A percentile compares a stretch with the other conserved stretches of the same genome.
These are phyloP conservation scores for Leishmania mexicana DNA, from an alignment of 208 protist genomes.

Conservation along the genomic window DNA sequence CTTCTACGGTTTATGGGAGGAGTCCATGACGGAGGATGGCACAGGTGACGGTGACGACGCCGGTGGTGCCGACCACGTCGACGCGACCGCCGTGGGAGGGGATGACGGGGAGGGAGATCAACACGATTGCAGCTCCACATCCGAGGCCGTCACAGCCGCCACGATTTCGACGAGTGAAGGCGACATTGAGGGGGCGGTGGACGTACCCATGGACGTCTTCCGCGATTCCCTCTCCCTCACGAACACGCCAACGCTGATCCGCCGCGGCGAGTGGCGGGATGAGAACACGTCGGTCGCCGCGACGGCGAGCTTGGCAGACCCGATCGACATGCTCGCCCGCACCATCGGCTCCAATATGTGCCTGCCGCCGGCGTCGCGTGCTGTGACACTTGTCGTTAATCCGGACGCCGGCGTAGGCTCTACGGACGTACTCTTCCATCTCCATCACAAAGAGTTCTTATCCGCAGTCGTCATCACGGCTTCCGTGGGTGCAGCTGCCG, in stretches of 20 bases:
- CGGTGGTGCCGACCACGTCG: neutral
- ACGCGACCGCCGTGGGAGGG: neutral
- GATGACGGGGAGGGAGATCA: neutral
- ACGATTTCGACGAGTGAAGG: slow-evolving; percentile 4
- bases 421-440: neutral
- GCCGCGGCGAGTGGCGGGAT: slow-evolving; percentile 2
- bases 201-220: slow-evolving; percentile 30
- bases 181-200: slow-evolving; percentile 11
- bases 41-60: neutral
- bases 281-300: slow-evolving; percentile 20
- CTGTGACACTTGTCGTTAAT: neutral
- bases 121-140: neutral
- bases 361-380: neutral
- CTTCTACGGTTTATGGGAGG: neutral
- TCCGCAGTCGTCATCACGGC: neutral
- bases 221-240: slow-evolving; percentile 27
- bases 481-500: neutral
- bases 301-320: slow-evolving; percentile 12
- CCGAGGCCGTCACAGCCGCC: neutral
- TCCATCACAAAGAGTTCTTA: neutral
- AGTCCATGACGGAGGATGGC: neutral
- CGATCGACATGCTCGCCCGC: slow-evolving; percentile 10
- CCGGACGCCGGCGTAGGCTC: neutral
- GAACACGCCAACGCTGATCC: slow-evolving; percentile 23
- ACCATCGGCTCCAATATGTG: slow-evolving; percentile 11